phyloP scores from a whole-genome alignment of 2,329 filamentous ascomycete species.

The Zymoseptoria brevis region DNA sequence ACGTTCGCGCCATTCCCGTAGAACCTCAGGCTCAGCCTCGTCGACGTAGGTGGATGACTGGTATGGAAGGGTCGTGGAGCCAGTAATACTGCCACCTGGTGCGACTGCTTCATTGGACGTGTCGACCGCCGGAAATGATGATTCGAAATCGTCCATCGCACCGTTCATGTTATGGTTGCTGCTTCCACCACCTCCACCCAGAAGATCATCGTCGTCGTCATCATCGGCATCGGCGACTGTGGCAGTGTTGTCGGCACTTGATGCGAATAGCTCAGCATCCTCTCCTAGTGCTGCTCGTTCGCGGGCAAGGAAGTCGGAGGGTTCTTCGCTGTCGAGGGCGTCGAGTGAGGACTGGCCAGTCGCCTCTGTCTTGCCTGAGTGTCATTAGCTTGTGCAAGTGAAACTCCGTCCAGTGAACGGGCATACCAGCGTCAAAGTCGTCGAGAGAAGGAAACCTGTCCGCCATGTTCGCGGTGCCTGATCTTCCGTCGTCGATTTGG shows the following conservation, averaged over 20 bases:
- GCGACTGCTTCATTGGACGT: slow-evolving; percentile 64
- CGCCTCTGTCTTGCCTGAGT: slow-evolving; percentile 59
- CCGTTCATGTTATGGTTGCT: slow-evolving; percentile 35
- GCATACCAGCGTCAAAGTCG: slow-evolving; percentile 45
- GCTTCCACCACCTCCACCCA: slow-evolving; percentile 42
- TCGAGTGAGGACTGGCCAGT: slow-evolving; percentile 43
- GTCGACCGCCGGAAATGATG: slow-evolving; percentile 80
- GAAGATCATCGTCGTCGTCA: slow-evolving; percentile 53
- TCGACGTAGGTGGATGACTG: slow-evolving; percentile 43
- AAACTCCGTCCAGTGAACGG: slow-evolving; percentile 11
- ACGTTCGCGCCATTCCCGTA: slow-evolving; percentile 84
- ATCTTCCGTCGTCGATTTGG: not conserved
- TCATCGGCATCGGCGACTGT: slow-evolving; percentile 57
- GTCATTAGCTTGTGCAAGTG: not conserved
- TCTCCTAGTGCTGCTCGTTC: slow-evolving; percentile 87
- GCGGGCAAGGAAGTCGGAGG: slow-evolving; percentile 80
- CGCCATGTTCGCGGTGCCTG: slow-evolving; percentile 33
- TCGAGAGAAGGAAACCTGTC: slow-evolving; percentile 47
- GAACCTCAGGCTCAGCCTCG: slow-evolving; percentile 81
- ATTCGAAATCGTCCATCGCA: slow-evolving; percentile 62
- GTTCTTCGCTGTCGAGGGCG: slow-evolving; percentile 50
- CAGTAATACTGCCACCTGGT: slow-evolving; percentile 71
- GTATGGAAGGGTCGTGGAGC: slow-evolving; percentile 56
- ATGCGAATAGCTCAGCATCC: slow-evolving; percentile 83
- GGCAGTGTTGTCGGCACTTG: slow-evolving; percentile 60